A percentile compares a stretch with the other conserved stretches of the same genome.
These are phyloP conservation scores for Kregervanrija pseudodelftensis DNA, from an alignment of 805 yeast species.

Conservation along the genomic window DNA sequence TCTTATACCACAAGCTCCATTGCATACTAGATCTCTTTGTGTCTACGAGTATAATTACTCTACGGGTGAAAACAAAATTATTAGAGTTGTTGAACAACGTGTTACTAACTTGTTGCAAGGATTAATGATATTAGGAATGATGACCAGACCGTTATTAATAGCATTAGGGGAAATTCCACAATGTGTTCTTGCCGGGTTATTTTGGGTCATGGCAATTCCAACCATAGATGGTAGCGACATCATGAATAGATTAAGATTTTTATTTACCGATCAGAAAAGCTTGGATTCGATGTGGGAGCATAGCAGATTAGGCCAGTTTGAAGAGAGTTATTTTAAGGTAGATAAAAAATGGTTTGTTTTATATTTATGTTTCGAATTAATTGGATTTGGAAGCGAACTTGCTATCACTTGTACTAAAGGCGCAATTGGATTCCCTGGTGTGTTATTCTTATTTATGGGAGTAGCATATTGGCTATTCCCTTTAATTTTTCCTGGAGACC, in stretches of 20 bases:
- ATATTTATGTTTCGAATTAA: slow-evolving; percentile 50
- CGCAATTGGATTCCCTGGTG: slow-evolving; percentile 92
- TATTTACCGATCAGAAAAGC: slow-evolving; percentile 47
- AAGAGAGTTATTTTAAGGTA: slow-evolving; percentile 20
- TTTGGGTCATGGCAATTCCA: slow-evolving; percentile 86
- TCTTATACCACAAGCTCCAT: slow-evolving; percentile 92
- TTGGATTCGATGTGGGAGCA: slow-evolving; percentile 5
- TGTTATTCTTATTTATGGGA: slow-evolving; percentile 61
- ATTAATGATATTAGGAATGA: slow-evolving; percentile 70
- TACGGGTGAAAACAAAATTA: slow-evolving; percentile 27
- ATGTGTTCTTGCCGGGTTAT: slow-evolving; percentile 85
- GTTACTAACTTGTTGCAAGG: slow-evolving; percentile 84
- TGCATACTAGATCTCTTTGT: slow-evolving; percentile 76
- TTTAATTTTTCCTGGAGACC: slow-evolving; percentile 50
- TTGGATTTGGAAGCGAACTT: slow-evolving; percentile 74
- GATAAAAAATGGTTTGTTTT: slow-evolving; percentile 42
- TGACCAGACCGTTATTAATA: slow-evolving; percentile 79
- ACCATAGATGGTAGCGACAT: slow-evolving; percentile 68
- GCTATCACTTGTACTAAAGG: slow-evolving; percentile 82
- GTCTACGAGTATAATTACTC: slow-evolving; percentile 37
- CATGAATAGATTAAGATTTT: slow-evolving; percentile 50
- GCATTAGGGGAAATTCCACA: slow-evolving; percentile 86
- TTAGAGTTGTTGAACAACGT: slow-evolving; percentile 80
- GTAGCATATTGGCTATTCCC: slow-evolving; percentile 58
- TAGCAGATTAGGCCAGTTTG: slow-evolving; percentile 17